Conservation (phyloP, 2,329 filamentous ascomycete genomes). For the Colletotrichum caudatum region DNA sequence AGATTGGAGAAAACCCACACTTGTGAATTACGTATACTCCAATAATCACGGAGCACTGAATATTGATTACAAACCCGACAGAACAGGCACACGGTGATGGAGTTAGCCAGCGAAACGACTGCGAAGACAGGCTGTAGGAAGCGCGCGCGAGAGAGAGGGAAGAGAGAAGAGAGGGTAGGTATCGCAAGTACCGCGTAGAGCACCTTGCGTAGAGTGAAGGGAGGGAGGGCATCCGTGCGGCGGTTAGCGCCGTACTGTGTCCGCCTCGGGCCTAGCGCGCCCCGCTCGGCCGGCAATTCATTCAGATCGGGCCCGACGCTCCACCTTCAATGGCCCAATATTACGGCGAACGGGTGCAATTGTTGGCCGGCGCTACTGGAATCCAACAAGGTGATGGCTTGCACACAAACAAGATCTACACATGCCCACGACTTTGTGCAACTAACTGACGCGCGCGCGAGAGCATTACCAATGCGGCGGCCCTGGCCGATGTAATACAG, state of each 20-base stretch:
- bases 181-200: no score
- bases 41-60: background rate
- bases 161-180: no score
- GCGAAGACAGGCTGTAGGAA: background rate
- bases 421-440: background rate
- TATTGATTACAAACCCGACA: background rate
- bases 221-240: constrained; percentile 13
- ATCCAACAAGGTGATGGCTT: background rate
- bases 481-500: no score
- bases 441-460: constrained; percentile 16
- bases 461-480: constrained; percentile 34
- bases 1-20: background rate
- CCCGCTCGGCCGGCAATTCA: constrained; percentile 22
- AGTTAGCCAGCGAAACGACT: no score
- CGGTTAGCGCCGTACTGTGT: constrained; percentile 31
- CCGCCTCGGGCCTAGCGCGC: background rate
- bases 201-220: background rate
- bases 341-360: constrained; percentile 24
- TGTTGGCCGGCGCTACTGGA: constrained; percentile 21
- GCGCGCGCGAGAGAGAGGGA: background rate
- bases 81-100: background rate
- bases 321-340: background rate
- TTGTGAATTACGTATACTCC: no score
- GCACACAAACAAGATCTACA: background rate
- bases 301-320: constrained; percentile 11